Evolutionary conservation across 202 grass and related monocot species (phyloP), one percentile per base, ranked within the genome.

Genomic region (Bolboschoenoplectus hybrid): DNA sequence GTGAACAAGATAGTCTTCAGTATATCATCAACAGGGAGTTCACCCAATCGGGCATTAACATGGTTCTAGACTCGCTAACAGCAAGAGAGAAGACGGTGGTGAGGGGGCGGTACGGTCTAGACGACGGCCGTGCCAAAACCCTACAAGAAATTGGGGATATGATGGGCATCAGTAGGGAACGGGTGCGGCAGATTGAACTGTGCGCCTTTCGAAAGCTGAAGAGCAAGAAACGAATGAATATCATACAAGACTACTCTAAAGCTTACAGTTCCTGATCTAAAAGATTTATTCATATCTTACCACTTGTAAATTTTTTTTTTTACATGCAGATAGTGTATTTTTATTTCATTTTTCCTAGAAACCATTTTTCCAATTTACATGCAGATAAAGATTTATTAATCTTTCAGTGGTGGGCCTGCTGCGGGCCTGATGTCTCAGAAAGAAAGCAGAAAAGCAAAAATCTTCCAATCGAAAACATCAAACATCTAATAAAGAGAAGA

Each of bases 141-240:
- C 88, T 98, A 86, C 86, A 94, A 55, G 88, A 92, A 74, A 94
- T 96, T 40, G 96, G 96, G 60, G 82, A 89, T 80, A 55, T 90
- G 50, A 81, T 96, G 81, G 87, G 90, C 63, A 89, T 96, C 83
- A 98, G 93, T 85, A 86, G 96, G 82, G 96, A 98, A 89, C 91
- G 93, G 86, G 90, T 96, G 82, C 84, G 93, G 80, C 96, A 96
- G 69, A 94, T 98, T 9, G 93, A 98, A 82, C 74, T 87, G 71
- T 86, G 74, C 67, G 90, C 96, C 11, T 90, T 98, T 80, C 90
- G 91, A 87, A 98, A 98, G 85, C 84, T 98, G 6, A 92, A 91
- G 87, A 85, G 52, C 85, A 94, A 90, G 89, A 94, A 94, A 65
- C 92, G 43, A 87, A 66, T 88, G 41, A 86, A 87, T 56, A 85